Evolutionary conservation across 805 yeast species (phyloP), one percentile per base, ranked within the genome.

Genomic region (Pichia paraexigua): DNA sequence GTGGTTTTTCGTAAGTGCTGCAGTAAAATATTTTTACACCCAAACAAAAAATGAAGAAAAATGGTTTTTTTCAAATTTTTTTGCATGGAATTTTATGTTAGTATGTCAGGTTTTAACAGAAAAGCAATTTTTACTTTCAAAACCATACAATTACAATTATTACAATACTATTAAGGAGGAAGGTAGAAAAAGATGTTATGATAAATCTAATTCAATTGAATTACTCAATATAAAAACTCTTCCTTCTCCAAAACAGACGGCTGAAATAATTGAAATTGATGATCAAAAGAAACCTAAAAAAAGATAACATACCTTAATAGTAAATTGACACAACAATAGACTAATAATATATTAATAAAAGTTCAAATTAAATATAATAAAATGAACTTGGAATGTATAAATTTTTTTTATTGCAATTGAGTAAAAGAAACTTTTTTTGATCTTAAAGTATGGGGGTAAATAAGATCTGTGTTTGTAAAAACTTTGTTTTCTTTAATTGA

Each of bases 181-280:
- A 7, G 2, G 8, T 41, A 24, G 27, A 17, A 40, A 40, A 28
- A 22, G 18, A 17, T 5, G 15, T 22, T 11, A 41, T 21, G 28
- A 15, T 22, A 17, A 17, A 20, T 10, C 30, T 2, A 42, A 42
- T 3, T 7, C 44, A 42, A 42, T 10, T n/a, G n/a, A 17, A 17
- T 25, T 25, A 13, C 22, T 3, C 6, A 15, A 6, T 41, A 17
- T 25, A 11, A 25, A 25, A 30, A 22, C 40, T 37, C 21, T 43
- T 44, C 25, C 49, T 46, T 47, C 53, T 50, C 50, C 43, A 50
- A 46, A 46, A 46, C 46, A 46, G 30, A 18, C 21, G 40, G 21
- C 46, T 32, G 30, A 45, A 46, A 46, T 39, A 50, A 42, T 39
- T 46, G 46, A 41, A 41, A 45, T 27, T 28, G 32, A 5, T 8